These are phyloP conservation scores for Phymatotrichopsis omnivora DNA, from an alignment of 2,329 filamentous ascomycete genomes.

Conservation along the genomic window DNA sequence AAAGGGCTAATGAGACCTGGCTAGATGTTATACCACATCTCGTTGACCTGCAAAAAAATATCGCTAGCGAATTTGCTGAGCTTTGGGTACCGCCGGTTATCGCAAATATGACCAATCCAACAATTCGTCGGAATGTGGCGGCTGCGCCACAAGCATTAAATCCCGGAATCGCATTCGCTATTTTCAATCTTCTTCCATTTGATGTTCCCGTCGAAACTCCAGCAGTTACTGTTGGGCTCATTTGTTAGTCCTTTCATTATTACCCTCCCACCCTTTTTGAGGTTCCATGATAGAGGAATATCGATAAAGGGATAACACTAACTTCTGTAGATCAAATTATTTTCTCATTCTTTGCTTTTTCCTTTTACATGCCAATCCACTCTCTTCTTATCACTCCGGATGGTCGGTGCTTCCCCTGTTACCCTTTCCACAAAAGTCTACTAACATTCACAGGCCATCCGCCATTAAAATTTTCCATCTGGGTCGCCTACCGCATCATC, in stretches of 20 bases:
- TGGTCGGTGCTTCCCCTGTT: background rate
- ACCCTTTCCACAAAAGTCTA: background rate
- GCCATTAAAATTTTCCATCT: conserved; percentile 48
- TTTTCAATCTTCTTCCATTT: conserved; percentile 51
- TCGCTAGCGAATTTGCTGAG: conserved; percentile 42
- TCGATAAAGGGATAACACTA: background rate
- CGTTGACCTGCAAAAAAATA: conserved; percentile 39
- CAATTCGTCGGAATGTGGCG: conserved; percentile 33
- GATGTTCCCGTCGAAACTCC: conserved; percentile 46
- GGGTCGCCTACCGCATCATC: conserved; percentile 48
- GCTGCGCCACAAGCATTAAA: conserved; percentile 45
- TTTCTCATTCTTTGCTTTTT: conserved; percentile 55
- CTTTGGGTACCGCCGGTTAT: conserved; percentile 38
- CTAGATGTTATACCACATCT: conserved; percentile 32
- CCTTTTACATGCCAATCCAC: conserved; percentile 55
- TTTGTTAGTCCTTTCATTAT: conserved; percentile 36
- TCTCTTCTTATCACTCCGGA: conserved; percentile 23
- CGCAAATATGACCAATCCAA: conserved; percentile 31
- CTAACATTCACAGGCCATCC: conserved; percentile 1
- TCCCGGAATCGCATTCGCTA: conserved; percentile 47
- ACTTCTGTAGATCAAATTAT: conserved; percentile 48
- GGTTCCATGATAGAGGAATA: background rate
- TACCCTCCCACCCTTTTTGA: too few species aligned
- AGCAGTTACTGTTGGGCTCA: conserved; percentile 51
- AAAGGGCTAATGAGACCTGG: background rate